Evolutionary conservation across 2,329 filamentous ascomycete genomes (phyloP).

Genomic region (Elsinoe arachidis): DNA sequence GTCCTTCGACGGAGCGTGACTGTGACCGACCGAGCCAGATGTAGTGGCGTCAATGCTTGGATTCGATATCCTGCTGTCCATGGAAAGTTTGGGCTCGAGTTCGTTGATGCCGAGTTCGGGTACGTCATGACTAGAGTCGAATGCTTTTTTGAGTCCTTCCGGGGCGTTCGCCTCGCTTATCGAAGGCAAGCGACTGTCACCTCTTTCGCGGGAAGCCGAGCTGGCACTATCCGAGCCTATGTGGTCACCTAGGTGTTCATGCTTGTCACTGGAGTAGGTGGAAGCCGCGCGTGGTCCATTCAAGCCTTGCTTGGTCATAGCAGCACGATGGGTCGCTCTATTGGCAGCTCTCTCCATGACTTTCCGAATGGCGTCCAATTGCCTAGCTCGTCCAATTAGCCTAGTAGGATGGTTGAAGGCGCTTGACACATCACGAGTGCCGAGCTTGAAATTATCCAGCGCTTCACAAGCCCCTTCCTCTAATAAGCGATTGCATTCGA

Average conservation of each 20-base stretch:
- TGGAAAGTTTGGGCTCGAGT: constrained; percentile 14
- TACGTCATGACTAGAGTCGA: not conserved
- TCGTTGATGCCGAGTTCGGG: not conserved
- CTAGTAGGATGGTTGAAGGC: constrained; percentile 78
- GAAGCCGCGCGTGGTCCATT: constrained; percentile 43
- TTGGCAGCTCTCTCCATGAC: constrained; percentile 70
- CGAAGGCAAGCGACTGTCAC: not conserved
- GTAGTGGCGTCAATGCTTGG: constrained; percentile 6
- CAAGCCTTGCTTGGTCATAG: constrained; percentile 32
- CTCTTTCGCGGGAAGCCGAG: constrained; percentile 11
- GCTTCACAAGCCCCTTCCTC: constrained; percentile 64
- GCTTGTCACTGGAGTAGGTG: constrained; percentile 23
- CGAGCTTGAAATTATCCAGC: constrained; percentile 66
- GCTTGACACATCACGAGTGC: constrained; percentile 78
- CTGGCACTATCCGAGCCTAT: constrained; percentile 37
- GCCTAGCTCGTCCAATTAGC: constrained; percentile 71
- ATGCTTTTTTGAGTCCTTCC: not conserved
- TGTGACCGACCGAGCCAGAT: not conserved
- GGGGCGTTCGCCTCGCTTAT: constrained; percentile 7
- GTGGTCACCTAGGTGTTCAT: constrained; percentile 32
- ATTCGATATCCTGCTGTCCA: constrained; percentile 15
- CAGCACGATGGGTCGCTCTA: constrained; percentile 42
- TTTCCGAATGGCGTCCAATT: constrained; percentile 60
- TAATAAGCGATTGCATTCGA: constrained; percentile 64
- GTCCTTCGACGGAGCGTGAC: constrained; percentile 9